Evolutionary conservation across 345 rosid species (phyloP), one percentile per base, ranked within the genome.

Genomic region (Physaria fendleri): DNA sequence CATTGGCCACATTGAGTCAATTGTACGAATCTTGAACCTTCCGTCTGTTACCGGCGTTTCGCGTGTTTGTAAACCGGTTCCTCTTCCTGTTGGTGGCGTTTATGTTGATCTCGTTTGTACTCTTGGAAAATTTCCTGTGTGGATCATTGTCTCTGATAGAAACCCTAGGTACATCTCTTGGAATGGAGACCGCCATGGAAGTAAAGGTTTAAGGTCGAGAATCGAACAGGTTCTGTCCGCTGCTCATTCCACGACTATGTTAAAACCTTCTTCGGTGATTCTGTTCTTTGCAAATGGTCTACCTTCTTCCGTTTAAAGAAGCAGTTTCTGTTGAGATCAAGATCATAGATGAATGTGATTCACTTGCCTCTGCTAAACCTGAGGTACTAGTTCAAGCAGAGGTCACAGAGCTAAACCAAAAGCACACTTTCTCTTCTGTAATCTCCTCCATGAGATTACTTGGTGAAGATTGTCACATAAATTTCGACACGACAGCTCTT

Each of bases 71-170:
- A 84, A 86, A 72, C 77, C 84, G 10, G 28, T 88, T 13, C 78
- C 84, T 52, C 56, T 69, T 5, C 23, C 72, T n/a, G 56, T 8
- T 29, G 50, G 41, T 28, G 37, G 21, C 5, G 79, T 71, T 18
- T 87, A 92, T 71, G 89, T 88, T 8, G 89, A 92, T 63, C 43
- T 92, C 8, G 85, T 88, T 0, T 88, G 98, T 41, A 81, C 74
- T 35, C 74, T 88, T 27, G 69, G 76, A 34, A 84, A 73, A 28
- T 51, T 30, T 40, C 91, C 99, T 0, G 91, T 76, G 1, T 93
- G 99, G 99, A 66, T 89, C 25, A 59, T 89, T 13, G 97, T 89
- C 15, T 89, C 99, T 0, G 89, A 89, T 54, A 74, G 97, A 74
- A 93, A 93, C 65, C 94, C 94, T 2, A 75, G 15, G 8, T 83